Evolutionary conservation across 768 basidiomycete genomes (phyloP).

Genomic region (Pisolithus orientalis): DNA sequence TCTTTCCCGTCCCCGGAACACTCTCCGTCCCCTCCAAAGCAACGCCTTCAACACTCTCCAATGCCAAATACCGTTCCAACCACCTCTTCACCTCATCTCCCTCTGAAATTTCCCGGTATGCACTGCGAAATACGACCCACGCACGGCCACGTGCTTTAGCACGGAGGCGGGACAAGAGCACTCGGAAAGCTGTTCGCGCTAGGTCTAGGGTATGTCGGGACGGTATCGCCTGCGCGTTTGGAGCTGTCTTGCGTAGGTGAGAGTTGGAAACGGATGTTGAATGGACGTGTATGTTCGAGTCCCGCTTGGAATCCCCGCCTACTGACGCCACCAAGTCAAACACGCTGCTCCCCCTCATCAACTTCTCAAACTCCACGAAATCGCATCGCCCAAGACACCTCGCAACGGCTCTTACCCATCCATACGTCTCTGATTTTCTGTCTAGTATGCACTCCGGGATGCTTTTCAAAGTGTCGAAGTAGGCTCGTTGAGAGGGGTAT

Average conservation of each 20-base stretch:
- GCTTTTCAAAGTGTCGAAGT: conserved; percentile 21
- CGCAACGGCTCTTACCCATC: conserved; percentile 52
- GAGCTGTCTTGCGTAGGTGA: not conserved
- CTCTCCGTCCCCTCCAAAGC: too few relatives aligned
- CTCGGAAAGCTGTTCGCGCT: conserved; percentile 36
- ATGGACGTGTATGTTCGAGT: conserved; percentile 1
- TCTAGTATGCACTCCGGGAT: conserved; percentile 32
- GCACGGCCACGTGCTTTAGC: conserved; percentile 44
- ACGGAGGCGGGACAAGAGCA: conserved; percentile 43
- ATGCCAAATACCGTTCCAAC: conserved; percentile 43
- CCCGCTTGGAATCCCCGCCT: too few relatives aligned
- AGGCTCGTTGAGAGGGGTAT: conserved; percentile 63
- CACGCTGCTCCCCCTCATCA: conserved; percentile 29
- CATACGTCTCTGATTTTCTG: conserved; percentile 26
- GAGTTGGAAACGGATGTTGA: conserved; percentile 16
- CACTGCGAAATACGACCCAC: conserved; percentile 55
- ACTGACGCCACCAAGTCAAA: too few relatives aligned
- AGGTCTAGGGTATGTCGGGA: conserved; percentile 14
- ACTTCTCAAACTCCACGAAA: conserved; percentile 44
- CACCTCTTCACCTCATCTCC: conserved; percentile 37
- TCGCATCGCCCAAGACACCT: conserved; percentile 47
- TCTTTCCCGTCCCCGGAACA: conserved; percentile 7
- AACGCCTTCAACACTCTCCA: conserved; percentile 31
- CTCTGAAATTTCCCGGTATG: conserved; percentile 54
- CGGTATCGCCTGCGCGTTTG: not conserved